Evolutionary conservation across 805 yeast genomes (phyloP).

Genomic region (Ogataea wickerhamii): DNA sequence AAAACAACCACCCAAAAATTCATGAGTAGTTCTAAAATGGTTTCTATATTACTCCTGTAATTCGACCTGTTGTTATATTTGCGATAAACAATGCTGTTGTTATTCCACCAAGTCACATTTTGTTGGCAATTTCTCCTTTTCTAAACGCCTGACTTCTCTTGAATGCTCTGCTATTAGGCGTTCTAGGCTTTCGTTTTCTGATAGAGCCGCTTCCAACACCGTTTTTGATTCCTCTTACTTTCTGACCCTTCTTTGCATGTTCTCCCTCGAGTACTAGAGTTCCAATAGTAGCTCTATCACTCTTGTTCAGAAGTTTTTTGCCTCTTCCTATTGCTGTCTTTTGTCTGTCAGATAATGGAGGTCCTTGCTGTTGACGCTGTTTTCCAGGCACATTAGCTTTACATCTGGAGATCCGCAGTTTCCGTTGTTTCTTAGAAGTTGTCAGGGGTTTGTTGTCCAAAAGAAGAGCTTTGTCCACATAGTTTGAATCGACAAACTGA

Average conservation of each 20-base stretch:
- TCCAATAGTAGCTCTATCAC: constrained; percentile 72
- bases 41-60: no score
- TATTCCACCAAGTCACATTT: constrained; percentile 1
- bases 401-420: constrained; percentile 74
- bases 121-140: constrained; percentile 7
- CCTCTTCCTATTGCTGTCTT: constrained; percentile 81
- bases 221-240: constrained; percentile 57
- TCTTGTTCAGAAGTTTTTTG: constrained; percentile 66
- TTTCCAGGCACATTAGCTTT: constrained; percentile 34
- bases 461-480: constrained; percentile 78
- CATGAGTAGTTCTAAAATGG: no score
- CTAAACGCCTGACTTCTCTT: constrained; percentile 42
- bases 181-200: constrained; percentile 53
- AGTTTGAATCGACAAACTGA: constrained; percentile 70
- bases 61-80: no score
- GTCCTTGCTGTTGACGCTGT: constrained; percentile 17
- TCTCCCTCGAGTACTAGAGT: constrained; percentile 63
- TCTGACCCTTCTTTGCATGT: constrained; percentile 69
- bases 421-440: constrained; percentile 44
- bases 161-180: constrained; percentile 48
- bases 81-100: no score
- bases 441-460: constrained; percentile 63
- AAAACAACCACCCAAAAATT: no score
- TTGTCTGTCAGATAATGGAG: constrained; percentile 51
- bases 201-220: constrained; percentile 40